Base-by-base conservation (phyloP, 805 yeast genomes). In the Candida dajiaensis region DNA sequence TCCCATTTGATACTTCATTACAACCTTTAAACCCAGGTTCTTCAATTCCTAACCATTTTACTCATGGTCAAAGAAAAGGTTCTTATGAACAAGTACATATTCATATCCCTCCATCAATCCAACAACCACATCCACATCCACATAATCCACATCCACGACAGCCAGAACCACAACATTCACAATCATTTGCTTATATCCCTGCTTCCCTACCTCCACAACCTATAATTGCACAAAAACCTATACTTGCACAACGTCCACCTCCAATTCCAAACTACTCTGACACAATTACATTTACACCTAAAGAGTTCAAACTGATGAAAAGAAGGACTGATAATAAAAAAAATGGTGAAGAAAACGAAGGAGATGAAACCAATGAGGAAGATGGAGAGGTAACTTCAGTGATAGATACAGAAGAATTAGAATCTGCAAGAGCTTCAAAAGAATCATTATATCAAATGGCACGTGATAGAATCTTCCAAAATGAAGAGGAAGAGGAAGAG, bases 391-490 rank as follows among this genome's bases (percentile, higher is more conserved):
- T n/a, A 13, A 28, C 31, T 16, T 16, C 11, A 8, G 15, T 33
- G 5, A n/a, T 38, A 15, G 44, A 42, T 22, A 33, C 52, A 1
- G 43, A 22, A 12, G 52, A 53, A 13, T 52, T 68, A 9, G 72
- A 67, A 44, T 52, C 55, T 6, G 70, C 66, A 38, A 57, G 71
- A 29, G 64, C 71, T 9, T 61, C 70, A 4, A 70, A 70, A 48
- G 78, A 74, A 52, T 70, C 67, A 37, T 54, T 65, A 31, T 77
- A 77, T 52, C 68, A 65, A 49, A 60, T 61, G 42, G 65, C 66
- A 2, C 64, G 75, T 48, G 66, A 72, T 46, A 55, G 71, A 47
- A 67, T 70, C 44, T 67, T 68, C 52, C 63, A 61, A 41, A 47
- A 49, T 19, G 53, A 49, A 1, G 61, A 56, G 36, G 67, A 66